Evolutionary conservation across 1,284 basidiomycete species (phyloP), one percentile per base, ranked within the genome.

Genomic region (Pseudozyma thailandica): DNA sequence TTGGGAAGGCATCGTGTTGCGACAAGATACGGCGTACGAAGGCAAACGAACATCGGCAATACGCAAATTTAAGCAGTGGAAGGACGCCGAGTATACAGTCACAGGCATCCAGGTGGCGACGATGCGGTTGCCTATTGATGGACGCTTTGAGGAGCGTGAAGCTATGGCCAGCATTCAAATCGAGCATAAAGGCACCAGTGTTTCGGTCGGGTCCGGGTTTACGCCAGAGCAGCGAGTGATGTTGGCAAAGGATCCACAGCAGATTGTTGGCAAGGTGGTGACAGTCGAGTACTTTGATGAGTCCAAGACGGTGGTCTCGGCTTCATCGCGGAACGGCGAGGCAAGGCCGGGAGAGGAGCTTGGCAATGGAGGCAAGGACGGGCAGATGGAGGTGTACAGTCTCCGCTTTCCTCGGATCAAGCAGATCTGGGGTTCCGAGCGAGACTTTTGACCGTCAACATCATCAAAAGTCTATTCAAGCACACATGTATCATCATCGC

Each of bases 371-470:
- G 49, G 33, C 5, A n/a, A 16, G 4, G 56, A 42, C 8, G 23
- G 28, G 7, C 46, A 37, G 20, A 20, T 30, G 3, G 28, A 58
- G 27, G 54, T 45, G 18, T 60, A 60, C 27, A 74, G 75, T 30
- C 50, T 78, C 1, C 74, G 76, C 20, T 78, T 78, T 39, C 74
- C 76, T 18, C 59, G 73, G 15, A 57, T 78, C 49, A 78, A 78
- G 45, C 55, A 69, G 18, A 66, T 78, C 35, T 78, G 62, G 51
- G 56, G 33, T 13, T n/a, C 23, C 6, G 42, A 47, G n/a, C 65
- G 74, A 10, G 62, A 71, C 44, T 27, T 74, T 21, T 74, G 42
- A 56, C 4, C 18, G 9, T 4, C 42, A 38, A 35, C 15, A 13
- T 30, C 6, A n/a, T n/a, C n/a, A n/a, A n/a, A n/a, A n/a, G n/a